Conservation (phyloP, 2,329 filamentous ascomycete genomes). For the Colletotrichum karsti region DNA sequence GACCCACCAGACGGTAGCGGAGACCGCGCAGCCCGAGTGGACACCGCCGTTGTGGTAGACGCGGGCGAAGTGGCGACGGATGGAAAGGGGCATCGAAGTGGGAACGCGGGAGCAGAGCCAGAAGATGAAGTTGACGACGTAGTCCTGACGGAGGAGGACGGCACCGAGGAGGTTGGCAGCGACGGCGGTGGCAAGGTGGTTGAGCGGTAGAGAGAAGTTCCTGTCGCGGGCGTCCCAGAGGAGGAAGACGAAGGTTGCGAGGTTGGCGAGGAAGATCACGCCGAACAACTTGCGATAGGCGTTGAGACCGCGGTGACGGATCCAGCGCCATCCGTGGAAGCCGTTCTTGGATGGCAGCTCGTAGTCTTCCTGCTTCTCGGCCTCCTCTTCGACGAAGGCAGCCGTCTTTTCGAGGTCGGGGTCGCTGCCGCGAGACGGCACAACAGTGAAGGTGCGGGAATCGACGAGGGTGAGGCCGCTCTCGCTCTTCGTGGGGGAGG, state of each 20-base stretch:
- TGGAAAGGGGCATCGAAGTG: conserved; percentile 53
- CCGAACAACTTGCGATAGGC: conserved; percentile 66
- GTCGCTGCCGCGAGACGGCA: not conserved
- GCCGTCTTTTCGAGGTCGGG: conserved; percentile 25
- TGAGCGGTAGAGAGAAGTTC: conserved; percentile 37
- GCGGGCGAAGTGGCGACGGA: conserved; percentile 57
- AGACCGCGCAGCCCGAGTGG: conserved; percentile 59
- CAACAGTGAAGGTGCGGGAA: conserved; percentile 4
- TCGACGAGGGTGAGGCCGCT: conserved; percentile 16
- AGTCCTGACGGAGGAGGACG: conserved; percentile 61
- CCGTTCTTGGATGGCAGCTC: conserved; percentile 52
- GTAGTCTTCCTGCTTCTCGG: conserved; percentile 25
- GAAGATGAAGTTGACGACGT: conserved; percentile 62
- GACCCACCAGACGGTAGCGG: conserved; percentile 58
- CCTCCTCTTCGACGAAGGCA: conserved; percentile 8
- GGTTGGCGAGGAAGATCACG: conserved; percentile 58
- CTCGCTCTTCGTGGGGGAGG: conserved; percentile 15
- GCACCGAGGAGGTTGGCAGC: conserved; percentile 58
- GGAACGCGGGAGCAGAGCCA: conserved; percentile 53
- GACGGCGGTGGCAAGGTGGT: conserved; percentile 51
- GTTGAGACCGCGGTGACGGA: conserved; percentile 56
- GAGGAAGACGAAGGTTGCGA: conserved; percentile 54
- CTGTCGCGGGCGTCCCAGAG: conserved; percentile 36
- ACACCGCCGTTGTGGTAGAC: conserved; percentile 62
- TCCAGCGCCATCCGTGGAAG: conserved; percentile 46